These are phyloP conservation scores for Epichloe bromicola DNA, from an alignment of 2,329 filamentous ascomycete genomes.

Conservation along the genomic window DNA sequence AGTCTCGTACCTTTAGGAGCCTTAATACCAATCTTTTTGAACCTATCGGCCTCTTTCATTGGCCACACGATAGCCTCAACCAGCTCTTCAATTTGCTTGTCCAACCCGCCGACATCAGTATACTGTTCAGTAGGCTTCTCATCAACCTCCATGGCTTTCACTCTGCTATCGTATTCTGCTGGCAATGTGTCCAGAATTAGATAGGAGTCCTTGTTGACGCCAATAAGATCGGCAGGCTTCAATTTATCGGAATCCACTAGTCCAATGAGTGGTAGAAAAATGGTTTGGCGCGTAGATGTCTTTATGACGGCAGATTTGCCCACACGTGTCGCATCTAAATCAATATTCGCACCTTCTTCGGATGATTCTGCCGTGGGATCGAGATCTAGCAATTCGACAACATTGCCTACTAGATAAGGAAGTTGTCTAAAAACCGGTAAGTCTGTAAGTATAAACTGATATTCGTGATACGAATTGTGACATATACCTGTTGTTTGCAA, in stretches of 20 bases:
- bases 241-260: conserved; percentile 91
- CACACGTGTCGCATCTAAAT: conserved; percentile 88
- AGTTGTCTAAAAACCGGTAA: conserved; percentile 54
- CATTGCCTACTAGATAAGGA: conserved; percentile 95
- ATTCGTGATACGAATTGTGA: not conserved
- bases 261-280: conserved; percentile 94
- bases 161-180: conserved; percentile 94
- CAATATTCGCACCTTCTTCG: conserved; percentile 97
- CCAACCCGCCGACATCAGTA: conserved; percentile 89
- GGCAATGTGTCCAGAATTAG: conserved; percentile 92
- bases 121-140: conserved; percentile 99
- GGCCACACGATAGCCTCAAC: conserved; percentile 98
- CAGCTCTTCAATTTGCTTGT: conserved; percentile 98
- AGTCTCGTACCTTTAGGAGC: conserved; percentile 77
- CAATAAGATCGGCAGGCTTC: conserved; percentile 91
- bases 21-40: conserved; percentile 99
- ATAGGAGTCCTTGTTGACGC: conserved; percentile 98
- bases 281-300: conserved; percentile 95
- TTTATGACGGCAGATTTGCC: conserved; percentile 99
- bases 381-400: conserved; percentile 91
- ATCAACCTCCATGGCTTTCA: conserved; percentile 99
- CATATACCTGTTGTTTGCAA: conserved; percentile 87
- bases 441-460: conserved; percentile 1
- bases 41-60: conserved; percentile 98
- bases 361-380: conserved; percentile 92